Conservation (phyloP, 768 basidiomycete species). For the Amylocystis lapponica region DNA sequence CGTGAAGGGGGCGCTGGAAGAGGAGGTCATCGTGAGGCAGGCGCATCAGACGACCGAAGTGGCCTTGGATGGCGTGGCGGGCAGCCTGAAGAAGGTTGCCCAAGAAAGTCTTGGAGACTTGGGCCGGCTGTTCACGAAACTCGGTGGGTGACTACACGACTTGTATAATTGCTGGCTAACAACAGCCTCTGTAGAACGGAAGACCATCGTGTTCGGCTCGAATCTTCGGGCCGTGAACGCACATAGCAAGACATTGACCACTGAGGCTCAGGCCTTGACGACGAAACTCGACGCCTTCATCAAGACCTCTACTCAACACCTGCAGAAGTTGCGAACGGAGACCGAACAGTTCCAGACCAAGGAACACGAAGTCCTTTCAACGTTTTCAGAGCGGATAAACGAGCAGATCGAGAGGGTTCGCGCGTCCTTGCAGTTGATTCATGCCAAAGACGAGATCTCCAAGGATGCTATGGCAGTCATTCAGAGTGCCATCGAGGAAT, state of each 20-base stretch:
- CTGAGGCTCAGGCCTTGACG: constrained; percentile 47
- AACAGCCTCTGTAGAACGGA: constrained; percentile 53
- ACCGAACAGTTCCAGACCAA: constrained; percentile 49
- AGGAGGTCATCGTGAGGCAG: constrained; percentile 73
- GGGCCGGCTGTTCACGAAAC: constrained; percentile 68
- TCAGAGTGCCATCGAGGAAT: constrained; percentile 44
- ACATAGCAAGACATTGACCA: constrained; percentile 54
- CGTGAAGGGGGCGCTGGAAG: constrained; percentile 60
- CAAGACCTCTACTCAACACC: constrained; percentile 48
- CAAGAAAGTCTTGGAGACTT: constrained; percentile 70
- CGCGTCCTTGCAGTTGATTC: constrained; percentile 46
- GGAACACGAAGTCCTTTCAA: constrained; percentile 48
- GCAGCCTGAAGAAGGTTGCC: constrained; percentile 56
- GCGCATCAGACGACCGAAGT: constrained; percentile 75
- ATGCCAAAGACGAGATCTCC: constrained; percentile 50
- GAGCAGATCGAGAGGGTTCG: constrained; percentile 52
- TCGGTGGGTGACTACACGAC: constrained; percentile 46
- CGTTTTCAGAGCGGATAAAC: constrained; percentile 48
- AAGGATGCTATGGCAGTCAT: constrained; percentile 45
- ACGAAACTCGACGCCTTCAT: constrained; percentile 58
- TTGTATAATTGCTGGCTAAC: not conserved
- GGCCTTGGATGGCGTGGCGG: constrained; percentile 66
- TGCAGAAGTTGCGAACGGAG: constrained; percentile 48
- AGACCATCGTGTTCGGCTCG: constrained; percentile 50
- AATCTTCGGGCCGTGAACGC: constrained; percentile 63